Base-by-base conservation (phyloP, 169 alveolate genomes). In the Neospora caninum region DNA sequence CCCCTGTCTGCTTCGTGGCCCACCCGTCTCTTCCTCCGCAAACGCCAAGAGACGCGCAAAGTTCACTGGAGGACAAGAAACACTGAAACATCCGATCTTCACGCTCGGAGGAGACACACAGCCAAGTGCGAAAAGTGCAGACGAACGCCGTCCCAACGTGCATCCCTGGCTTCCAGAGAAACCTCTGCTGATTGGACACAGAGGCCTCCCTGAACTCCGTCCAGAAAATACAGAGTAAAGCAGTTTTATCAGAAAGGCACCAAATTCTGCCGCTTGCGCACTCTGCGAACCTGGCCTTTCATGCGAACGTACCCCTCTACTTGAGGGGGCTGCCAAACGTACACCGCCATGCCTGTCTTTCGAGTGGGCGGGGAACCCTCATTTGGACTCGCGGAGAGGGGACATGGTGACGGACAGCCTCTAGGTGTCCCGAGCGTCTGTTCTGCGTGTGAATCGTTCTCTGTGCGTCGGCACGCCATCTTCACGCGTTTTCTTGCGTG, bases 191-290 rank as follows among this genome's bases (percentile, higher is more conserved):
- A 31, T 82, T 20, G 89, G 89, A 1, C 89, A 82, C 36, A 13
- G 89, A 22, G 89, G 89, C 53, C 89, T 82, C 31, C 89, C 89
- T 29, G 89, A 38, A 29, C 67, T 82, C 34, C 89, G 89, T 0
- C 89, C 89, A 20, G 89, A 82, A 36, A 82, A 82, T 41, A 82
- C 89, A 42, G 89, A 82, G 89, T 38, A n/a, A 78, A n/a, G 22
- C 73, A 16, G n/a, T 22, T 27, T 4, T 49, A 13, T 7, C 58
- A 13, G 58, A n/a, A n/a, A n/a, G n/a, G n/a, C n/a, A n/a, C n/a
- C n/a, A n/a, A n/a, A n/a, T n/a, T n/a, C n/a, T n/a, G n/a, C n/a
- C n/a, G n/a, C n/a, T n/a, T n/a, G n/a, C n/a, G n/a, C n/a, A n/a
- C n/a, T n/a, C n/a, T n/a, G n/a, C n/a, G n/a, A n/a, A n/a, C n/a